Conservation (phyloP, 2,329 filamentous ascomycete species). For the Sporothrix mexicana region DNA sequence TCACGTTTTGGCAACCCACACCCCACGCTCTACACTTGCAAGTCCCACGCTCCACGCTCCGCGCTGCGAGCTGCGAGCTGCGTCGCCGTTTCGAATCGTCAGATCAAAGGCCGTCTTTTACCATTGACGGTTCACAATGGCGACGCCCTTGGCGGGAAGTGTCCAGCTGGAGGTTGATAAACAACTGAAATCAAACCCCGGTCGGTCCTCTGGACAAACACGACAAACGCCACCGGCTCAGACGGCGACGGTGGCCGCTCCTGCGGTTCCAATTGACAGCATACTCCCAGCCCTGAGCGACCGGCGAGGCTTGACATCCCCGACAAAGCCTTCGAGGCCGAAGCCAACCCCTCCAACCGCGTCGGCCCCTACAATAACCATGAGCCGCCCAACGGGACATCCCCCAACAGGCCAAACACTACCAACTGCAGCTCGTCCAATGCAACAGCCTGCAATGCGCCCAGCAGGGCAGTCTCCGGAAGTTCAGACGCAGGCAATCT, state of each 20-base stretch:
- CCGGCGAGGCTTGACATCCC: neutral
- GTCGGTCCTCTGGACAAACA: no score
- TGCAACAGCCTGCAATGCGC: no score
- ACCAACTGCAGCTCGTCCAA: no score
- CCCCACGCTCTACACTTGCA: neutral
- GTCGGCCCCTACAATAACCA: neutral
- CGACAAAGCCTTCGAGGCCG: neutral
- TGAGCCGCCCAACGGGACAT: neutral
- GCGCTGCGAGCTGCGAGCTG: neutral
- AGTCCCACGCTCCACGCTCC: no score
- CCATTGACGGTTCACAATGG: neutral
- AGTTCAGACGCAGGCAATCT: no score
- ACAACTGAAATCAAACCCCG: neutral
- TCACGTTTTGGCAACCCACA: neutral
- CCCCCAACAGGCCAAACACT: no score
- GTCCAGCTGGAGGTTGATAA: neutral
- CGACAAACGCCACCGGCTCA: neutral
- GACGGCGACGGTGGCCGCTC: neutral
- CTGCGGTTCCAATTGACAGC: neutral
- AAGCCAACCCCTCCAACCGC: neutral
- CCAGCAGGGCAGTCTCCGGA: no score
- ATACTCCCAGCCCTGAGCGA: conserved; percentile 5
- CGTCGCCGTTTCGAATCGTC: neutral
- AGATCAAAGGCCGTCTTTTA: neutral
- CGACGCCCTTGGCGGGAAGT: neutral